phyloP scores from a whole-genome alignment of 78 protist species.

The Polysphondylium violaceum region DNA sequence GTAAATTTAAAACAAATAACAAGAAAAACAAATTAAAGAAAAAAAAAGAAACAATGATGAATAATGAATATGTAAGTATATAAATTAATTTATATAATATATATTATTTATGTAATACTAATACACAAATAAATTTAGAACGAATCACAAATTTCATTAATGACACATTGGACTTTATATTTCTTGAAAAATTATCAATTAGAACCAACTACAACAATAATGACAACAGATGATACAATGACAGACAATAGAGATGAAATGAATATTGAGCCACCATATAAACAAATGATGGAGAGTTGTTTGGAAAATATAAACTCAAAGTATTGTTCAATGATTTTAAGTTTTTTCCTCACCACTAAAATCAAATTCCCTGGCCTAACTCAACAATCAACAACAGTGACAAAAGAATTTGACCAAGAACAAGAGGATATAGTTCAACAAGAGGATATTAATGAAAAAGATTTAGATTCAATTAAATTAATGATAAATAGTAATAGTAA shows the following conservation, averaged over 20 bases:
- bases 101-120: too few species aligned
- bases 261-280: slow-evolving; percentile 42
- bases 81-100: too few species aligned
- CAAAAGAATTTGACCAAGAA: neutral
- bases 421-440: neutral
- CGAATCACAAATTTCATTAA: slow-evolving; percentile 7
- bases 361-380: neutral
- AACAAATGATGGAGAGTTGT: slow-evolving; percentile 6
- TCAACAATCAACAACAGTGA: neutral
- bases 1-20: slow-evolving; percentile 7
- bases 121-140: too few species aligned
- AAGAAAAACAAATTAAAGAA: neutral
- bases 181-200: neutral
- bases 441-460: neutral
- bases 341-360: neutral
- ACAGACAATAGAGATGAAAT: neutral
- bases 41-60: neutral
- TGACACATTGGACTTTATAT: slow-evolving; percentile 26
- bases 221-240: neutral
- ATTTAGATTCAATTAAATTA: neutral
- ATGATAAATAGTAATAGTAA: neutral
- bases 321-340: slow-evolving; percentile 5
- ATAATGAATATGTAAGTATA: too few species aligned
- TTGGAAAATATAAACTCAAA: slow-evolving; percentile 12
- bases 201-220: neutral